These are phyloP conservation scores for Coniophora puteana DNA, from an alignment of 1,284 basidiomycete species.

Conservation along the genomic window DNA sequence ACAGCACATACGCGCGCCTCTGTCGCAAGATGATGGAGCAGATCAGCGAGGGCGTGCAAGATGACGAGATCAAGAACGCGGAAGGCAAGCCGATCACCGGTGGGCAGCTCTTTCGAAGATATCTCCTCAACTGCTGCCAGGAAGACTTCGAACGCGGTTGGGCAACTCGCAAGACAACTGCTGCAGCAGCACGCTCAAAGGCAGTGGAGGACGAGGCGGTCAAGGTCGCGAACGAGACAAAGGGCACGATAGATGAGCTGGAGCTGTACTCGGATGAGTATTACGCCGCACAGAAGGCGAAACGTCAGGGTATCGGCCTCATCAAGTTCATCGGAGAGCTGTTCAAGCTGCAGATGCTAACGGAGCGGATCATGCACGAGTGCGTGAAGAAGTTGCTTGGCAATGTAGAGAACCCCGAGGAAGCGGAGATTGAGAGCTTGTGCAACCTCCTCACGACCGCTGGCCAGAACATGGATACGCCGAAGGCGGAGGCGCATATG, in stretches of 20 bases:
- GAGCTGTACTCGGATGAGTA: constrained; percentile 94
- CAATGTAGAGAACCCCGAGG: constrained; percentile 92
- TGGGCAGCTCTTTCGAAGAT: constrained; percentile 91
- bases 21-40: constrained; percentile 67
- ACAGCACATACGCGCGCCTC: constrained; percentile 75
- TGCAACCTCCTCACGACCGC: constrained; percentile 92
- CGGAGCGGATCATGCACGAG: constrained; percentile 93
- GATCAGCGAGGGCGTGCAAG: constrained; percentile 61
- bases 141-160: constrained; percentile 93
- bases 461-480: constrained; percentile 76
- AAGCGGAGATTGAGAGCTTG: constrained; percentile 96
- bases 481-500: constrained; percentile 81
- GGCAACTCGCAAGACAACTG: constrained; percentile 69
- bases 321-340: constrained; percentile 98
- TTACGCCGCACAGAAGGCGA: constrained; percentile 95
- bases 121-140: constrained; percentile 90
- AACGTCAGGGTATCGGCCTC: constrained; percentile 94
- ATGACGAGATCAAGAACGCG: constrained; percentile 75
- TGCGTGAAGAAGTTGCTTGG: constrained; percentile 93
- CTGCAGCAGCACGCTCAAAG: constrained; percentile 55
- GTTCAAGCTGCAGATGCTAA: constrained; percentile 95
- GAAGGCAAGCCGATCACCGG: constrained; percentile 87
- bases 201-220: constrained; percentile 57
- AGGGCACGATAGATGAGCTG: constrained; percentile 45
- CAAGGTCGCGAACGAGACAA: constrained; percentile 58